Evolutionary conservation across 345 rosid genomes (phyloP), one percentile per base, ranked within the genome.

Genomic region (Dimocarpus longan): DNA sequence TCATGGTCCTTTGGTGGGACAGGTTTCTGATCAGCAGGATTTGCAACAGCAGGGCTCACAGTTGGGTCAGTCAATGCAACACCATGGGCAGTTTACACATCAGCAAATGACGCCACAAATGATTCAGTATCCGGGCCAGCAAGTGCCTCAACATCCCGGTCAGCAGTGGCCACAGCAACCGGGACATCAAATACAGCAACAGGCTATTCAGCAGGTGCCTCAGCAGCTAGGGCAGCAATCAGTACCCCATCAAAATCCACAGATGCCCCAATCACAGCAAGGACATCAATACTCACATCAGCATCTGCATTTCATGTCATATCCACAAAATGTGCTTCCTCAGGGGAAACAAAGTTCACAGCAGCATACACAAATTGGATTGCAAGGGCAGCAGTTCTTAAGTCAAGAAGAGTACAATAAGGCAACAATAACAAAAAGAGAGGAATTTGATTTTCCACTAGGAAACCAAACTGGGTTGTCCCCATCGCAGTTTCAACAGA

Each of bases 61-160:
- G 22, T 21, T 79, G 54, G 85, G 84, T 32, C 91, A 87, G 71
- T 80, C 86, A 22, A 40, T 85, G 67, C 89, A 90, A 81, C 92
- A 86, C 60, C 81, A 80, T 7, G 95, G 84, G 11, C 90, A 87
- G 70, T 86, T 78, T 80, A 57, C 79, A 44, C 80, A 88, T 7
- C 89, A 87, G 54, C 91, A 86, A 78, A 79, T 82, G 64, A 83
- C 90, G 72, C 85, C 92, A 70, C 97, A 90, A 43, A 80, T 85
- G 85, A 85, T 92, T 89, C 97, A 89, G 83, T 92, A 86, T 84
- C 86, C 85, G 7, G 78, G 76, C 64, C 96, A 88, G 83, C 91
- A 88, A 78, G 68, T 85, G 82, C 78, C 88, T 60, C 97, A 92
- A 69, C 92, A 83, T 32, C 77, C 77, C 11, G 80, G 67, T 70